phyloP scores from a whole-genome alignment of 2,329 filamentous ascomycete genomes.

The Sarocladium strictum region DNA sequence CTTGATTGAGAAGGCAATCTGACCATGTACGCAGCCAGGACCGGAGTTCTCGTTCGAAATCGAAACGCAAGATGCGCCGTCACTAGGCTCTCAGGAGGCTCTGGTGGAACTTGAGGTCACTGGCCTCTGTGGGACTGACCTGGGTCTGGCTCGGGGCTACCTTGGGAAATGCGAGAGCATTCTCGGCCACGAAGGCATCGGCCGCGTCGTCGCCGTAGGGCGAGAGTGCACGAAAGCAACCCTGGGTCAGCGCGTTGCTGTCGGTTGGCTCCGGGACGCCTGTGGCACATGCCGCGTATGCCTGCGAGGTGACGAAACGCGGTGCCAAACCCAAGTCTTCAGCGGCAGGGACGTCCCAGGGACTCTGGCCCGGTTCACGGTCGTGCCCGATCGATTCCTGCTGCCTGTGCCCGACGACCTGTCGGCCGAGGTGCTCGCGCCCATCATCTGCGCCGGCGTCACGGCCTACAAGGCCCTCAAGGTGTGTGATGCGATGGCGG shows the following conservation, averaged over 20 bases:
- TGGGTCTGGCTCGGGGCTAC: conserved; percentile 37
- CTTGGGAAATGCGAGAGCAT: conserved; percentile 60
- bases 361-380: conserved; percentile 59
- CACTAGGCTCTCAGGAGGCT: conserved; percentile 53
- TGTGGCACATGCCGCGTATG: conserved; percentile 49
- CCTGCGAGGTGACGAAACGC: conserved; percentile 25
- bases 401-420: conserved; percentile 67
- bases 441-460: conserved; percentile 75
- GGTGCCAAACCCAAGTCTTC: conserved; percentile 64
- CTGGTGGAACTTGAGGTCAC: conserved; percentile 82
- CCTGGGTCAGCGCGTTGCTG: conserved; percentile 74
- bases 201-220: conserved; percentile 72
- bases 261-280: conserved; percentile 85
- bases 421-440: conserved; percentile 43
- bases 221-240: conserved; percentile 64
- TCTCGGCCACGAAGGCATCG: conserved; percentile 69
- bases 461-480: conserved; percentile 83
- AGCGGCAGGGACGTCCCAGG: conserved; percentile 58
- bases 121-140: conserved; percentile 84
- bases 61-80: neutral
- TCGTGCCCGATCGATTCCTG: conserved; percentile 41
- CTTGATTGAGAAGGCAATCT: neutral
- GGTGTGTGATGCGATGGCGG: conserved; percentile 65
- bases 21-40: neutral
- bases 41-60: conserved; percentile 2